Conservation (phyloP, 768 basidiomycete genomes). For the Phanerodontia chrysosporium region DNA sequence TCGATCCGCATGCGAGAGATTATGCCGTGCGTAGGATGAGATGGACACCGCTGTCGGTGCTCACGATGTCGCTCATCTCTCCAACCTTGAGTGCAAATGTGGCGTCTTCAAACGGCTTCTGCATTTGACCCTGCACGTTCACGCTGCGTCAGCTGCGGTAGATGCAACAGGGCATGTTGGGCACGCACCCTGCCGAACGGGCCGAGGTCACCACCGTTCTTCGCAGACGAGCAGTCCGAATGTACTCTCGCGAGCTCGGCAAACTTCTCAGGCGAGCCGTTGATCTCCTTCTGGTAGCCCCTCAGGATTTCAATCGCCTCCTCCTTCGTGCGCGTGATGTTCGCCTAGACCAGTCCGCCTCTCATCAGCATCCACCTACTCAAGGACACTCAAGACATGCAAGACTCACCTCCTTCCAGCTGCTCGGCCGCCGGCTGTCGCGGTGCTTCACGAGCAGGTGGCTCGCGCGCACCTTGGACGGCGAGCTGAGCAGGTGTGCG, state of each 20-base stretch:
- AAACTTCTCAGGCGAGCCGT: slow-evolving; percentile 53
- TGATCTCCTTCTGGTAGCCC: slow-evolving; percentile 59
- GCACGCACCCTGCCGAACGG: slow-evolving; percentile 53
- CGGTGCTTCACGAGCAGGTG: slow-evolving; percentile 93
- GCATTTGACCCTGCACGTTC: slow-evolving; percentile 71
- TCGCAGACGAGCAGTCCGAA: slow-evolving; percentile 89
- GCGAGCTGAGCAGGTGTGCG: slow-evolving; percentile 44
- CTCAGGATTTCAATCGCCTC: slow-evolving; percentile 83
- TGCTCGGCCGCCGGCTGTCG: slow-evolving; percentile 71
- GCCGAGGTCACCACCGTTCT: slow-evolving; percentile 82
- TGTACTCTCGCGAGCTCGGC: slow-evolving; percentile 67
- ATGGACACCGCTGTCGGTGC: slow-evolving; percentile 94
- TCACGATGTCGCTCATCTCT: slow-evolving; percentile 76
- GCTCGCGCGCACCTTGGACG: slow-evolving; percentile 77
- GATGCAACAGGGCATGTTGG: background rate
- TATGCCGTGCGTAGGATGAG: slow-evolving; percentile 82
- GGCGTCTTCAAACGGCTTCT: slow-evolving; percentile 94
- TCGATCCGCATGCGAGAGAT: background rate
- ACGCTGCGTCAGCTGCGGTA: background rate
- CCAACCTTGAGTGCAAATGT: slow-evolving; percentile 68
- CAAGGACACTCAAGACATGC: background rate
- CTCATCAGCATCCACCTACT: background rate
- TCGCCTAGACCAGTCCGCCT: slow-evolving; percentile 35
- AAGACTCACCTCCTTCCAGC: slow-evolving; percentile 74
- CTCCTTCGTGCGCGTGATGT: slow-evolving; percentile 82